These are phyloP conservation scores for Colletotrichum chrysophilum DNA, from an alignment of 2,329 filamentous ascomycete genomes.

Conservation along the genomic window DNA sequence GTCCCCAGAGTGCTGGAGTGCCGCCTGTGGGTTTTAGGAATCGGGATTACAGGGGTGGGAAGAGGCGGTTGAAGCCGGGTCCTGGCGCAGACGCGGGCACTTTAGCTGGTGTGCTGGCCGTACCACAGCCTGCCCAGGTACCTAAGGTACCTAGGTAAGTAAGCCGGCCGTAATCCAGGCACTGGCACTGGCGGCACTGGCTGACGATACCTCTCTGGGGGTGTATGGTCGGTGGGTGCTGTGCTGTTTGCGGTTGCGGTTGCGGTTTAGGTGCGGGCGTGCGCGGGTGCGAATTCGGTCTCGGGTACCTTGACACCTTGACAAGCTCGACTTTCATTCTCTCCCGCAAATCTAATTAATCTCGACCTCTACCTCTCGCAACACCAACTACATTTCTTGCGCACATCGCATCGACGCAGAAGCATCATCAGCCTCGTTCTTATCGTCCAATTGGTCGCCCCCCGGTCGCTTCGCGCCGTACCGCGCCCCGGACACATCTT, in stretches of 20 bases:
- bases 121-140: background rate
- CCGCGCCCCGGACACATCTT: background rate
- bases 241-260: background rate
- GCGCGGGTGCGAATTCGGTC: background rate
- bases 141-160: background rate
- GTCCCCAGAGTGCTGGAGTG: background rate
- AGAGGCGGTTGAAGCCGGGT: background rate
- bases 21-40: background rate
- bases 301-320: conserved; percentile 20
- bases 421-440: background rate
- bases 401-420: background rate
- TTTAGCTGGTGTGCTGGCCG: background rate
- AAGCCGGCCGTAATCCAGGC: background rate
- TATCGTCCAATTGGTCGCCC: background rate
- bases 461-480: background rate
- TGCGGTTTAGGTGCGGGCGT: background rate
- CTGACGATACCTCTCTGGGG: background rate
- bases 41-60: background rate
- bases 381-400: background rate
- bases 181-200: background rate
- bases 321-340: background rate
- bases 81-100: background rate
- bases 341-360: background rate
- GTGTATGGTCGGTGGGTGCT: background rate
- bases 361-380: background rate